These are phyloP conservation scores for Paraleonurus japonicus DNA, from an alignment of 257 asterid species.

Conservation along the genomic window DNA sequence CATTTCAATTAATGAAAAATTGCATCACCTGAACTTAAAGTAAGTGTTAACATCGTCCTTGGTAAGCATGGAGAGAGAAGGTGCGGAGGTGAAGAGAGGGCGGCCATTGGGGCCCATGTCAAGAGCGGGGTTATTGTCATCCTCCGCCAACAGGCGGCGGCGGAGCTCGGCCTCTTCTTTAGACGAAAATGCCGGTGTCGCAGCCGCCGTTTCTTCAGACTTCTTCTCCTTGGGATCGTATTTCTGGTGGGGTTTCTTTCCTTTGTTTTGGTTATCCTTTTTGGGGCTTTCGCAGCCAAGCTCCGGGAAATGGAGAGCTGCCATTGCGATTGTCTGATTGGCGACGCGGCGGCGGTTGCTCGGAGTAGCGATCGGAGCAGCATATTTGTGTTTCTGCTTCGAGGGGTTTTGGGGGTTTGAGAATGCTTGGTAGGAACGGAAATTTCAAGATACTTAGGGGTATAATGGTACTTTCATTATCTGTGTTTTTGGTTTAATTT, in stretches of 20 bases:
- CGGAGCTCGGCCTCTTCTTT: slow-evolving; percentile 58
- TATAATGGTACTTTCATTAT: not conserved
- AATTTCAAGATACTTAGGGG: not conserved
- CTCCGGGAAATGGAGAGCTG: slow-evolving; percentile 39
- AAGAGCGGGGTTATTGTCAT: slow-evolving; percentile 61
- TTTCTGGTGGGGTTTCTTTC: slow-evolving; percentile 42
- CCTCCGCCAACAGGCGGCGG: slow-evolving; percentile 70
- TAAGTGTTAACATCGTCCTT: slow-evolving; percentile 54
- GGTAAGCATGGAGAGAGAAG: slow-evolving; percentile 56
- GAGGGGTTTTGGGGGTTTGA: not conserved
- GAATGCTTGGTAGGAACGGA: not conserved
- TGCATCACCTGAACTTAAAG: slow-evolving; percentile 65
- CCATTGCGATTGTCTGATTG: slow-evolving; percentile 34
- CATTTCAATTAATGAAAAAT: not conserved
- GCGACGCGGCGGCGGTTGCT: slow-evolving; percentile 40
- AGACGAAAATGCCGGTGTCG: slow-evolving; percentile 33
- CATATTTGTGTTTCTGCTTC: slow-evolving; percentile 17
- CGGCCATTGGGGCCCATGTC: slow-evolving; percentile 81
- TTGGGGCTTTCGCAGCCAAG: slow-evolving; percentile 47
- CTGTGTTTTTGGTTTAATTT: too few species aligned
- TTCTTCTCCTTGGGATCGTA: slow-evolving; percentile 39
- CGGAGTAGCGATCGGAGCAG: slow-evolving; percentile 75
- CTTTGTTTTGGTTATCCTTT: slow-evolving; percentile 27
- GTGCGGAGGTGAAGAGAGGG: slow-evolving; percentile 62
- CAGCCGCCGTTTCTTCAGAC: slow-evolving; percentile 37